Evolutionary conservation across 164 flowering plant genomes (phyloP).

Genomic region (Macadamia integrifolia): DNA sequence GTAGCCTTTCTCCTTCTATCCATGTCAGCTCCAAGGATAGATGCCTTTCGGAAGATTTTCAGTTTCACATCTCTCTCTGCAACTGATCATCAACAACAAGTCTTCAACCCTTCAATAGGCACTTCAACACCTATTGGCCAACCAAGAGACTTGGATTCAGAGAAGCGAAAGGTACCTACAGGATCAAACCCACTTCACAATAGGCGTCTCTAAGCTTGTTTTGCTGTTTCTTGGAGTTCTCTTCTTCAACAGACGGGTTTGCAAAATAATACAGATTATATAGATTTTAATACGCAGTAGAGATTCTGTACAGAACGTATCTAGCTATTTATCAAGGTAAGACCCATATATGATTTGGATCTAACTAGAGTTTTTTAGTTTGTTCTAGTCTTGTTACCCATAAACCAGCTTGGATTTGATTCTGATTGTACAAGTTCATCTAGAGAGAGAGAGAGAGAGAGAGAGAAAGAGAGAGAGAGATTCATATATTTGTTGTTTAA

Average conservation of each 20-base stretch:
- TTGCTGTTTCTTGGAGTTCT: too few relatives aligned
- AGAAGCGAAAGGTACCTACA: slow-evolving; percentile 39
- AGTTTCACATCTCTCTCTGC: slow-evolving; percentile 5
- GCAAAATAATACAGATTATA: too few relatives aligned
- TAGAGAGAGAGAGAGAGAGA: slow-evolving; percentile 21
- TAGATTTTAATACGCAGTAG: background rate
- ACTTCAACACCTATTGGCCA: background rate
- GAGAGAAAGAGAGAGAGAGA: slow-evolving; percentile 5
- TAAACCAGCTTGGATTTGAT: background rate
- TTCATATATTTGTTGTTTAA: too few relatives aligned
- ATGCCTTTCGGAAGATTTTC: slow-evolving; percentile 8
- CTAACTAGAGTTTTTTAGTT: background rate
- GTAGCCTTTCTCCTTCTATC: slow-evolving; percentile 12
- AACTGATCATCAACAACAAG: slow-evolving; percentile 2
- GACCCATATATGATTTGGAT: background rate
- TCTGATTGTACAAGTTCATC: background rate
- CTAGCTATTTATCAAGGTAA: background rate
- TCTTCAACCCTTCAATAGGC: background rate
- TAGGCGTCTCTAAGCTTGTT: slow-evolving; percentile 11
- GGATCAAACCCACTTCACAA: slow-evolving; percentile 51
- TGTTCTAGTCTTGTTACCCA: background rate
- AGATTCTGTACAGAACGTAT: background rate
- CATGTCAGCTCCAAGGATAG: background rate
- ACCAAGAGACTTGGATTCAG: slow-evolving; percentile 15
- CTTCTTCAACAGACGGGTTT: too few relatives aligned